These are phyloP conservation scores for Pichia sp. DNA, from an alignment of 1,139 yeast species.

Conservation along the genomic window DNA sequence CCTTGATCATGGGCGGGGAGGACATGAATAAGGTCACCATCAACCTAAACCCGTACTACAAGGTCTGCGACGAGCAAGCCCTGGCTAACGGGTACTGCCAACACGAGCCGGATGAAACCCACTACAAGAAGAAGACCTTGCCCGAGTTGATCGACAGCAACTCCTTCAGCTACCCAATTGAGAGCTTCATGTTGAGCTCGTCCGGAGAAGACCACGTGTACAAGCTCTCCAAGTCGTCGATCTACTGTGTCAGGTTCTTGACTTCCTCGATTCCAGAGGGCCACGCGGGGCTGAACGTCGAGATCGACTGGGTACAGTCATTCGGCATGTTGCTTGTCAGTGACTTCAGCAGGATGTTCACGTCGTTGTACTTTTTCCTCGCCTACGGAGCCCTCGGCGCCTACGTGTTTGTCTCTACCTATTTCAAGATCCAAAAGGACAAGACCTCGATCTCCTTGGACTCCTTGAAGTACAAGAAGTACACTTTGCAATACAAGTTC, in stretches of 20 bases:
- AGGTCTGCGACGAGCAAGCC: conserved; percentile 31
- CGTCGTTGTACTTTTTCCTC: conserved; percentile 21
- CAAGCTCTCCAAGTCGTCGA: conserved; percentile 19
- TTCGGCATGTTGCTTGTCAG: conserved; percentile 28
- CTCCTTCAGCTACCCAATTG: conserved; percentile 17
- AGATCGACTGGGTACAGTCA: conserved; percentile 30
- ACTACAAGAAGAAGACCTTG: conserved; percentile 15
- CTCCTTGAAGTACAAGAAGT: conserved; percentile 19
- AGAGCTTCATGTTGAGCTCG: conserved; percentile 17
- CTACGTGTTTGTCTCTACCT: conserved; percentile 17
- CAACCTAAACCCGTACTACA: conserved; percentile 24
- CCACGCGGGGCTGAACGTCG: conserved; percentile 11
- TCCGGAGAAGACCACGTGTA: conserved; percentile 15
- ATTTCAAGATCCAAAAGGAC: conserved; percentile 16
- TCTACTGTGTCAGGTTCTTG: conserved; percentile 27
- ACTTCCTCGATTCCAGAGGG: conserved; percentile 20
- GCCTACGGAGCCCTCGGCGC: conserved; percentile 20
- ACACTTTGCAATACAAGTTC: conserved; percentile 27
- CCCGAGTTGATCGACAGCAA: conserved; percentile 20
- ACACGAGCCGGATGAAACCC: conserved; percentile 18
- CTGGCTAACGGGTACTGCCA: conserved; percentile 21
- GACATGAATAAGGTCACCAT: conserved; percentile 24
- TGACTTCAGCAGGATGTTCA: conserved; percentile 27
- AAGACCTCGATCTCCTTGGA: conserved; percentile 21
- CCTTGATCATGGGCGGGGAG: conserved; percentile 23